A percentile compares a stretch with the other conserved stretches of the same genome.
Conservation (phyloP, 768 basidiomycete species). For the Lentinula edodes region DNA sequence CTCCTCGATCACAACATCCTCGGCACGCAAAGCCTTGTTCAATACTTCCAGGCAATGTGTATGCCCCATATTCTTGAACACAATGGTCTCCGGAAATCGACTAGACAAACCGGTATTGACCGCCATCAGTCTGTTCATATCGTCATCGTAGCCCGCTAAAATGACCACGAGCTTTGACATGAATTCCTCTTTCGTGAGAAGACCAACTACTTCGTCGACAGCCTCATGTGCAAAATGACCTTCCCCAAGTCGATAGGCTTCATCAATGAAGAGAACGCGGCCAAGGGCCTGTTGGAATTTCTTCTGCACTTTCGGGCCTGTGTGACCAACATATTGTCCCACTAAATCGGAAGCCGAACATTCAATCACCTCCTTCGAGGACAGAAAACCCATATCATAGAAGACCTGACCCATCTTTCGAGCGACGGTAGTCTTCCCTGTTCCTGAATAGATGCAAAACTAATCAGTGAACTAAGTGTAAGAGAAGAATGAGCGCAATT, state of each 20-base stretch:
- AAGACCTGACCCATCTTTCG: slow-evolving; percentile 49
- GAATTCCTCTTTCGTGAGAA: slow-evolving; percentile 36
- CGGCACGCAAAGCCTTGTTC: slow-evolving; percentile 24
- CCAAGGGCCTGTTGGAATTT: slow-evolving; percentile 63
- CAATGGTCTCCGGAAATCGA: slow-evolving; percentile 40
- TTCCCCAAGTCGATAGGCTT: slow-evolving; percentile 59
- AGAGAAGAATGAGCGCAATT: background rate
- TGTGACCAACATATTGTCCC: slow-evolving; percentile 67
- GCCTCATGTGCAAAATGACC: slow-evolving; percentile 68
- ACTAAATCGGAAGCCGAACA: slow-evolving; percentile 69
- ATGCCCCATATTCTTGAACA: slow-evolving; percentile 29
- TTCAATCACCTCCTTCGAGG: slow-evolving; percentile 49
- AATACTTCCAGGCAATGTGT: slow-evolving; percentile 32
- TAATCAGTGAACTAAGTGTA: background rate
- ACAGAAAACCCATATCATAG: slow-evolving; percentile 47
- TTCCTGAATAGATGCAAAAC: slow-evolving; percentile 23
- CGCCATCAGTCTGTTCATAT: slow-evolving; percentile 36
- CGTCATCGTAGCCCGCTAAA: slow-evolving; percentile 40
- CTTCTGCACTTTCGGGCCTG: slow-evolving; percentile 60
- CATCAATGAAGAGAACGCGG: slow-evolving; percentile 65
- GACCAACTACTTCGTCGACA: slow-evolving; percentile 60
- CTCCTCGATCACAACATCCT: slow-evolving; percentile 19
- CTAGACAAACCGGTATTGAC: slow-evolving; percentile 41
- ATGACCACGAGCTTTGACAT: slow-evolving; percentile 37
- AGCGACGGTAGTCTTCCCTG: slow-evolving; percentile 48